phyloP scores from a whole-genome alignment of 192 early-diverging fungal species.

The Gamsiella multidivaricata region DNA sequence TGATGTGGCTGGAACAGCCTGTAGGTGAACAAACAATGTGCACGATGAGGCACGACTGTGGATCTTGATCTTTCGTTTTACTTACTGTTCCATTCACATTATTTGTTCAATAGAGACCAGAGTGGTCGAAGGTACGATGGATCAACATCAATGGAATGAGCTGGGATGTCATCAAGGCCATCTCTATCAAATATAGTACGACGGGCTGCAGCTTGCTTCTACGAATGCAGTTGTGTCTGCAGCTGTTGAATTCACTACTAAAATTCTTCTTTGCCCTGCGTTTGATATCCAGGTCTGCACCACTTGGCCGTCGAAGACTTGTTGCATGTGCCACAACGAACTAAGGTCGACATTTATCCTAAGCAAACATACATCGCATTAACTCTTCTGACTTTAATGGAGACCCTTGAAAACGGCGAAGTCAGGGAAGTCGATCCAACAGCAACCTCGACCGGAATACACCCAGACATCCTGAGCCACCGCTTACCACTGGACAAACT shows the following conservation, averaged over 20 bases:
- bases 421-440: slow-evolving; percentile 23
- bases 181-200: slow-evolving; percentile 55
- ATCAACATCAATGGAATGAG: slow-evolving; percentile 64
- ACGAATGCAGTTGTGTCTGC: too few relatives aligned
- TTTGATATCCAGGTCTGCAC: slow-evolving; percentile 31
- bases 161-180: slow-evolving; percentile 57
- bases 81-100: background rate
- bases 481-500: slow-evolving; percentile 32
- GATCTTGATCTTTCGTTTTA: background rate
- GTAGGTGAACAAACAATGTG: slow-evolving; percentile 11
- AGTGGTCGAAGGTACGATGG: slow-evolving; percentile 60
- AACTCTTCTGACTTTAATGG: slow-evolving; percentile 40
- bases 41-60: background rate
- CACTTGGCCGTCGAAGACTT: slow-evolving; percentile 48
- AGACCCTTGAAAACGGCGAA: slow-evolving; percentile 19
- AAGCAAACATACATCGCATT: slow-evolving; percentile 42
- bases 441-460: slow-evolving; percentile 3
- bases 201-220: too few relatives aligned
- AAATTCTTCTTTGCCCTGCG: too few relatives aligned
- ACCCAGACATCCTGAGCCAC: slow-evolving; percentile 27
- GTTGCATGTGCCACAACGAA: slow-evolving; percentile 45
- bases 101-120: slow-evolving; percentile 32
- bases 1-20: slow-evolving; percentile 33
- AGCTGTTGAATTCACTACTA: too few relatives aligned
- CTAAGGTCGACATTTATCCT: slow-evolving; percentile 50